A percentile compares a stretch with the other conserved stretches of the same genome.
Evolutionary conservation across 306 rosid species (phyloP).

Genomic region (Begonia loranthoides): DNA sequence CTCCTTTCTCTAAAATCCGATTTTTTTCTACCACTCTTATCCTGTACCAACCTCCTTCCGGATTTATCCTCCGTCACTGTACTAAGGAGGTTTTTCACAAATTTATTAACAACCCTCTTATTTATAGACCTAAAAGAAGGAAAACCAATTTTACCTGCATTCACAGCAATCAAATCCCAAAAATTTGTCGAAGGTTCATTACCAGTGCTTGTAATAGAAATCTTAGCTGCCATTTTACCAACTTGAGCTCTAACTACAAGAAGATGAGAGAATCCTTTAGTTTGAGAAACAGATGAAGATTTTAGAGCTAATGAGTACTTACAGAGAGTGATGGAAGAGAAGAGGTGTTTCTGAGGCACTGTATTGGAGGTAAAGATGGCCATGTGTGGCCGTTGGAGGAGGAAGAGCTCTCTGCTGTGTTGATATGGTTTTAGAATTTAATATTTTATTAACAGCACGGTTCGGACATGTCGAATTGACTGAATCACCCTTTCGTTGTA

Average conservation of each 20-base stretch:
- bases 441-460: too few relatives aligned
- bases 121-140: slow-evolving; percentile 19
- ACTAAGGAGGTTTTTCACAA: slow-evolving; percentile 18
- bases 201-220: slow-evolving; percentile 14
- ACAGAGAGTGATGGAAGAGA: slow-evolving; percentile 19
- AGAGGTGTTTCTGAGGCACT: slow-evolving; percentile 24
- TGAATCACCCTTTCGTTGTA: background rate
- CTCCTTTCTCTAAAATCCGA: slow-evolving; percentile 18
- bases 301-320: slow-evolving; percentile 23
- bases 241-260: slow-evolving; percentile 7
- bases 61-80: slow-evolving; percentile 22
- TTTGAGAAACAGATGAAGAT: slow-evolving; percentile 10
- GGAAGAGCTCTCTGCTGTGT: slow-evolving; percentile 5
- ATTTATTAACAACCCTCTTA: slow-evolving; percentile 13
- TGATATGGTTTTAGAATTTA: slow-evolving; percentile 6
- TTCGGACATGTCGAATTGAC: background rate
- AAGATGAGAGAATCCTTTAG: slow-evolving; percentile 13
- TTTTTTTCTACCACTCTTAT: slow-evolving; percentile 17
- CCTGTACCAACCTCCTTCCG: slow-evolving; percentile 11
- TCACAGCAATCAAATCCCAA: slow-evolving; percentile 8
- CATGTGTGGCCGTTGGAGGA: slow-evolving; percentile 44
- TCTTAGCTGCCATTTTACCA: slow-evolving; percentile 15
- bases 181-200: slow-evolving; percentile 15
- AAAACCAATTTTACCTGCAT: slow-evolving; percentile 14
- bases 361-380: slow-evolving; percentile 33